Percentiles rank a stretch among this genome's conserved stretches.
Conservation (phyloP, 2,329 filamentous ascomycete genomes). For the Zymoseptoria pseudotritici region DNA sequence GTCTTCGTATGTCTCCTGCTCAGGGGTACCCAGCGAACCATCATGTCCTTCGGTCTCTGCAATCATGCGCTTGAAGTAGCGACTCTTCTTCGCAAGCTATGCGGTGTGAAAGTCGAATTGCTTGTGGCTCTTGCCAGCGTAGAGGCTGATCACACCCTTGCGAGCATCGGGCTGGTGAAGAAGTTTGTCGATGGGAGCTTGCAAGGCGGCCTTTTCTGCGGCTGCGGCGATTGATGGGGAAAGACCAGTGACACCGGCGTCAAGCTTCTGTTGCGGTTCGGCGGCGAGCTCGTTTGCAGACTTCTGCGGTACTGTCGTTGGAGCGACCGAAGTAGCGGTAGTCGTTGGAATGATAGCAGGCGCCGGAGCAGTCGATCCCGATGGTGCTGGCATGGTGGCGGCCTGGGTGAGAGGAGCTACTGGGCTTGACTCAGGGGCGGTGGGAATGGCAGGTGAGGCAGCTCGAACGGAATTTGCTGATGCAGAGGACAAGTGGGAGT, state of each 20-base stretch:
- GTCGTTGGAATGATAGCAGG: not conserved
- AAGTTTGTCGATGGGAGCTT: conserved; percentile 2
- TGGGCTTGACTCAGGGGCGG: not conserved
- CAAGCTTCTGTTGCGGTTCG: not conserved
- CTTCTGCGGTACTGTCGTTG: not conserved
- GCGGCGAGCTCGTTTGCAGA: not conserved
- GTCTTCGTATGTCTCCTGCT: conserved; percentile 22
- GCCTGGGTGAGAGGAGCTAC: not conserved
- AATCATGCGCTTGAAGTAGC: conserved; percentile 24
- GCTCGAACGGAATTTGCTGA: not conserved
- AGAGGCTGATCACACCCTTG: conserved; percentile 10
- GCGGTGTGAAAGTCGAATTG: conserved; percentile 21
- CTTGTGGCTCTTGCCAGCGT: conserved; percentile 23
- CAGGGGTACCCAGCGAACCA: conserved; percentile 5
- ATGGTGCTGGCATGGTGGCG: not conserved
- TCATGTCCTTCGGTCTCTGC: conserved; percentile 10
- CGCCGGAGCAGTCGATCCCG: not conserved
- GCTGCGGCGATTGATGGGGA: not conserved
- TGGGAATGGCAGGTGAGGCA: not conserved
- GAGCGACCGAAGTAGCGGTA: too few relatives aligned
- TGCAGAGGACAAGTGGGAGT: not conserved
- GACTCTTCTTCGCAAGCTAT: conserved; percentile 19
- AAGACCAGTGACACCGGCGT: not conserved
- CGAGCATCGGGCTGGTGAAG: conserved; percentile 2
- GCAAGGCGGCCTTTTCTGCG: conserved; percentile 6